Evolutionary conservation across 306 rosid genomes (phyloP), one percentile per base, ranked within the genome.

Genomic region (Cicer cuneatum): DNA sequence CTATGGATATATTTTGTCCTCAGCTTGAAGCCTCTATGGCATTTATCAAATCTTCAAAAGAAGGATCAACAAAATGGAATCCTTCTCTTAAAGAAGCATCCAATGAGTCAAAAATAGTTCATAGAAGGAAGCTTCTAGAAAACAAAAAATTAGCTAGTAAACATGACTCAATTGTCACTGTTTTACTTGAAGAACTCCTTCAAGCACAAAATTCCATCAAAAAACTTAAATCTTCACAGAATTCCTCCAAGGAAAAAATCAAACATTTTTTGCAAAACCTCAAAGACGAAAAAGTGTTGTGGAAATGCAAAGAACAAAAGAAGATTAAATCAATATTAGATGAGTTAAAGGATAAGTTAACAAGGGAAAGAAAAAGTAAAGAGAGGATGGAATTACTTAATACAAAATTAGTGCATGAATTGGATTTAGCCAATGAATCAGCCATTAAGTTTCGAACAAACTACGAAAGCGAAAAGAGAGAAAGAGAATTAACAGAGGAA

Each of bases 381-480:
- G 72, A 61, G 69, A 81, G 9, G 69, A 42, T 71, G 53, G 89
- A 85, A 60, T 47, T 62, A 39, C 35, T 86, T 18, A 83, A 84
- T 13, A 14, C 67, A 35, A 82, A 76, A 70, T 73, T 92, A 70
- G 24, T 57, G 18, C 75, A 77, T 41, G 84, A 84, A 51, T 45
- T 89, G 14, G 85, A 78, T 19, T 66, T 73, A 41, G 84, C 86
- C 46, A 89, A 77, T 53, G 57, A 47, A 11, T 82, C 52, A 4
- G 62, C 72, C 1, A 72, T 76, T 66, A 65, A 78, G 53, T 79
- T 78, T 67, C 69, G 78, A 82, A 29, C 59, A 62, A 81, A 82
- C 18, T 80, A 76, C 0, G 81, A 88, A 75, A 86, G 83, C 43
- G 96, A 87, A 64, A 86, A 58, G 79, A 82, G 56, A 41, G 57